Base-by-base conservation (phyloP, 768 basidiomycete genomes). In the Lactarius hengduanensis region DNA sequence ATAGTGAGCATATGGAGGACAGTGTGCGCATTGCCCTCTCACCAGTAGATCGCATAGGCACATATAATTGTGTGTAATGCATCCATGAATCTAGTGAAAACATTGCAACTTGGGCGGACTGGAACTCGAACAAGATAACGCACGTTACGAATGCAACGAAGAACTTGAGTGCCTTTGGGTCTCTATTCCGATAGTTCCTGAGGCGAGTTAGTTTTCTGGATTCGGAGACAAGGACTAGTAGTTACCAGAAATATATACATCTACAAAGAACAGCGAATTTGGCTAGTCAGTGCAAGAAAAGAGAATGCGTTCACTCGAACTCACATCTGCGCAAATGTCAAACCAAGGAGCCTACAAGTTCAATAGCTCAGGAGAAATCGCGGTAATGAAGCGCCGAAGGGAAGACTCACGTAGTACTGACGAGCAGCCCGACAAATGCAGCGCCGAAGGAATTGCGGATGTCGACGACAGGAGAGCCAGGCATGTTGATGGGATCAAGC, bases 11-110 rank as follows among this genome's bases (percentile, higher is more conserved):
- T 8, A 47, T 6, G 50, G 30, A 45, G 34, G 18, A 22, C 34
- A 18, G 22, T 15, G 13, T 11, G 32, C 20, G 11, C 20, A 7
- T 15, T 26, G 45, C 22, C 4, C 61, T 71, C 76, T 26, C 69
- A 83, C 83, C 79, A 80, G 62, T 84, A 84, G 45, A 84, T 77
- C 2, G 82, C 71, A 32, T 79, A 75, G 2, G 78, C 77, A 69
- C 80, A 81, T 3, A 84, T 71, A n/a, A 77, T 70, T 18, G 83
- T 70, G 68, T 85, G 83, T 2, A 76, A 40, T 0, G 80, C 80
- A 72, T 85, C 83, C 64, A 83, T 67, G 16, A 78, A 1, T 71
- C 81, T 82, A 34, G 36, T 16, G 26, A 26, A 22, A 13, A 20
- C 11, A 26, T 41, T 32, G 18, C 2, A 9, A 36, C 11, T 57